Conservation (phyloP, 2,329 filamentous ascomycete species). For the Ophioceras dolichostomum region DNA sequence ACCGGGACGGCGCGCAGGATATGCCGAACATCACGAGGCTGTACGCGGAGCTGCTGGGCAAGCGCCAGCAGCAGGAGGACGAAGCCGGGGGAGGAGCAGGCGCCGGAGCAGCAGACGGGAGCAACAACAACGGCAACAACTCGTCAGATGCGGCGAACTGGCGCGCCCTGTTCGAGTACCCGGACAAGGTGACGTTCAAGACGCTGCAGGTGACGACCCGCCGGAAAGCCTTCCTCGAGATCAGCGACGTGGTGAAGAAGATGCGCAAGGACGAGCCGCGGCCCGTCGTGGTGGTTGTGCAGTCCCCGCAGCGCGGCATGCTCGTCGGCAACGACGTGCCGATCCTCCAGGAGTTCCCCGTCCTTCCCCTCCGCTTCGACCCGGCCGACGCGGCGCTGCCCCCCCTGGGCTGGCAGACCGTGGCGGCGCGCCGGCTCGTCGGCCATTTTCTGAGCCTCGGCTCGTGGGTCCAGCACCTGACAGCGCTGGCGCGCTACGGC, state of each 20-base stretch:
- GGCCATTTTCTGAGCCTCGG: constrained; percentile 88
- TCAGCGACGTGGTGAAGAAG: constrained; percentile 81
- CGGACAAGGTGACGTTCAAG: constrained; percentile 75
- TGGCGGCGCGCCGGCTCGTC: constrained; percentile 75
- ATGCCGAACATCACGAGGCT: constrained; percentile 85
- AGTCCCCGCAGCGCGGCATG: constrained; percentile 73
- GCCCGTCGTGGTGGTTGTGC: constrained; percentile 75
- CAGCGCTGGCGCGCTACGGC: constrained; percentile 79
- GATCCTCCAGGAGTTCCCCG: constrained; percentile 68
- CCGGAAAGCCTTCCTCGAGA: constrained; percentile 77
- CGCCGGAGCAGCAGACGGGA: too few relatives aligned
- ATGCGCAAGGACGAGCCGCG: constrained; percentile 73
- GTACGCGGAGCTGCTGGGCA: constrained; percentile 64
- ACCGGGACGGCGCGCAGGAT: constrained; percentile 63
- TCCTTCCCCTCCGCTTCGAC: constrained; percentile 71
- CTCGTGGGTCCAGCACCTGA: constrained; percentile 81
- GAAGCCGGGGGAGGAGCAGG: too few relatives aligned
- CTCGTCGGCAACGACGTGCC: constrained; percentile 81
- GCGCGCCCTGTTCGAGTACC: constrained; percentile 77
- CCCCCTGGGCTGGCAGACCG: constrained; percentile 85
- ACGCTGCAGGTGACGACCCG: constrained; percentile 79
- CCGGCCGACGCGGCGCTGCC: constrained; percentile 76
- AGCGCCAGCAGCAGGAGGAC: constrained; percentile 51
- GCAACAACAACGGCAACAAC: constrained; percentile 48
- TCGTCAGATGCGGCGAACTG: constrained; percentile 59